Evolutionary conservation across 306 rosid genomes (phyloP).

Genomic region (Abrus pulchellus): DNA sequence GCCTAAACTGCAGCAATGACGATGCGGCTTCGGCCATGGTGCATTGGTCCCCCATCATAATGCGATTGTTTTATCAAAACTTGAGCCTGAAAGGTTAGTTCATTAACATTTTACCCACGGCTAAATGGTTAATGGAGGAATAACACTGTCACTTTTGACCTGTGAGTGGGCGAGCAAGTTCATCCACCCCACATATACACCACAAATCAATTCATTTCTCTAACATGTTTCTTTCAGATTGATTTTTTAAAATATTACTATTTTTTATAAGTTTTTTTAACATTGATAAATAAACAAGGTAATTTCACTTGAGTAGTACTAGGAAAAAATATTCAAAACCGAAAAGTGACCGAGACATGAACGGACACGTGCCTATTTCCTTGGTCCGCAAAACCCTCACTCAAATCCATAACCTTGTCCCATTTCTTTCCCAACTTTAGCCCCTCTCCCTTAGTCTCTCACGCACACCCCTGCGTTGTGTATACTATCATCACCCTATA

Average conservation of each 20-base stretch:
- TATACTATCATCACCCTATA: too few relatives aligned
- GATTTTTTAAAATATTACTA: background rate
- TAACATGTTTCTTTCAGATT: background rate
- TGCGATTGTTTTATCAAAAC: background rate
- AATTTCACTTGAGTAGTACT: background rate
- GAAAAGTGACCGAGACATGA: slow-evolving; percentile 48
- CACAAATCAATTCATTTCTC: background rate
- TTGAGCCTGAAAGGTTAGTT: background rate
- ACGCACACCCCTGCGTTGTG: too few relatives aligned
- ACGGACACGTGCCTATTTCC: slow-evolving; percentile 68
- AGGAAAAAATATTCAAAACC: background rate
- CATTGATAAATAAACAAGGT: too few relatives aligned
- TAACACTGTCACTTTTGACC: background rate
- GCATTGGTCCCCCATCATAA: background rate
- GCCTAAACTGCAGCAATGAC: background rate
- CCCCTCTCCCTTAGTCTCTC: slow-evolving; percentile 8
- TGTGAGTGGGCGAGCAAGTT: background rate
- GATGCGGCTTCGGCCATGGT: background rate
- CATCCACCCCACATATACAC: background rate
- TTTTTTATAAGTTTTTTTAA: background rate
- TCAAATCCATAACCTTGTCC: slow-evolving; percentile 52
- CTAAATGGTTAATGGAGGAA: background rate
- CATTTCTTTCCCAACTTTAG: background rate
- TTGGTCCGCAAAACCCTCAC: slow-evolving; percentile 65
- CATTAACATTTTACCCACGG: background rate